phyloP scores from a whole-genome alignment of 495 filamentous ascomycete genomes.

The Aspergillus indologenus region DNA sequence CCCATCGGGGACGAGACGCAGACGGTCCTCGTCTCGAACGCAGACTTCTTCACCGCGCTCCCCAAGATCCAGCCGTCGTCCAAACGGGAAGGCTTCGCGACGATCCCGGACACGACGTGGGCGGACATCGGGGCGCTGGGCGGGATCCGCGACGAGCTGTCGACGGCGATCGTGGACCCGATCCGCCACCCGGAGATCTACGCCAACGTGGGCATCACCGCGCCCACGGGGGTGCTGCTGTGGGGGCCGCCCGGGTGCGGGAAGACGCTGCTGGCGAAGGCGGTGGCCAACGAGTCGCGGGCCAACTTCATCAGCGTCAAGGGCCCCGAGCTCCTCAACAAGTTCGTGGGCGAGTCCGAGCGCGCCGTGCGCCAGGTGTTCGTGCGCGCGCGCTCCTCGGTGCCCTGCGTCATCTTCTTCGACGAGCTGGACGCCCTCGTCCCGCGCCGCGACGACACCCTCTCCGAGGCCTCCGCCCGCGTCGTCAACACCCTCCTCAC shows the following conservation, averaged over 20 bases:
- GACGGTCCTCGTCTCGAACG: conserved; percentile 50
- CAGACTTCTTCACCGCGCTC: conserved; percentile 74
- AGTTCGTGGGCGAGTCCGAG: conserved; percentile 95
- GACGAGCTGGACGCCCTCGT: conserved; percentile 94
- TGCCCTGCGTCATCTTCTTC: conserved; percentile 96
- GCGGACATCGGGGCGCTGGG: conserved; percentile 83
- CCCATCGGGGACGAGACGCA: conserved; percentile 44
- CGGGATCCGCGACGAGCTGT: conserved; percentile 74
- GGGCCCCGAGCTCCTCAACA: conserved; percentile 90
- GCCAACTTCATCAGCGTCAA: conserved; percentile 99
- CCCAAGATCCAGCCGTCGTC: conserved; percentile 87
- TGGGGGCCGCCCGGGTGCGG: conserved; percentile 98
- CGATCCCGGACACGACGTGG: conserved; percentile 97
- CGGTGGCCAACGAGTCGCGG: conserved; percentile 89
- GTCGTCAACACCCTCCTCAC: conserved; percentile 98
- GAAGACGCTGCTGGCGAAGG: conserved; percentile 94
- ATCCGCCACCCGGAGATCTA: conserved; percentile 84
- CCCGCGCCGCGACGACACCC: conserved; percentile 74
- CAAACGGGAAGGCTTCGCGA: conserved; percentile 94
- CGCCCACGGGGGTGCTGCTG: conserved; percentile 86
- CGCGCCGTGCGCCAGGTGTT: conserved; percentile 92
- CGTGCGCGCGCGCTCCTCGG: conserved; percentile 75
- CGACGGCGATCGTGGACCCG: conserved; percentile 86
- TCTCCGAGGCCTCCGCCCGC: conserved; percentile 78
- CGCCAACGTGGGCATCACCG: conserved; percentile 75